Evolutionary conservation across 108 stramenopile species (phyloP), one percentile per base, ranked within the genome.

Genomic region (Halocafeteria seosinensis): DNA sequence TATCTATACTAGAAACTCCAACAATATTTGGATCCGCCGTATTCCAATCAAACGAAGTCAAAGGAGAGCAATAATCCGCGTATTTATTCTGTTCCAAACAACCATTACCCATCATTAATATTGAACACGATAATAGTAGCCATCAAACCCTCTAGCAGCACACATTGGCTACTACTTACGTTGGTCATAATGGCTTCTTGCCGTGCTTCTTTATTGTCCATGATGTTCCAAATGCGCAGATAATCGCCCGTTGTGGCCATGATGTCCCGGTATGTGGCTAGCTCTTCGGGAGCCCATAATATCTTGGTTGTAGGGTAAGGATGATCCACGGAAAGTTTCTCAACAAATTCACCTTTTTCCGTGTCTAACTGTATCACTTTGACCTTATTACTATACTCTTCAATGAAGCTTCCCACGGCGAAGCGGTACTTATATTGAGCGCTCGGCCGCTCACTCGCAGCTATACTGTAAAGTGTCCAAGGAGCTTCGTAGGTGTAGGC

Each of bases 221-320:
- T 69, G 1, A 89, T 71, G 24, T 74, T 84, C 96, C 96, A 98
- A 25, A 98, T 29, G 3, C 93, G 66, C 57, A 98, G 69, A 62
- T 95, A 98, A 73, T 98, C 96, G 0, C 96, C 90, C 1, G 92
- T 91, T 0, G 94, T 98, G 3, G 97, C 97, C 29, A 98, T 71
- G 38, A 98, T 74, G 70, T 98, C 97, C 23, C 70, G 62, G 0
- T 65, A 61, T 12, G 80, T 23, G n/a, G 65, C 83, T 50, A 65
- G 50, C 9, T 50, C 30, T 58, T 85, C 87, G 11, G 90, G 88
- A 55, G 80, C 75, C 88, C 88, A 92, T 50, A 85, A 63, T 53
- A 92, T 80, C 72, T 92, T 90, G 0, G 91, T 90, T 37, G 88
- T 86, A 0, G 91, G 91, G 75, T 92, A 92, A 1, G 91, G 91